A percentile compares a stretch with the other conserved stretches of the same genome.
These are phyloP conservation scores for Entelexis sorbosivorans DNA, from an alignment of 1,139 yeast species.

Conservation along the genomic window DNA sequence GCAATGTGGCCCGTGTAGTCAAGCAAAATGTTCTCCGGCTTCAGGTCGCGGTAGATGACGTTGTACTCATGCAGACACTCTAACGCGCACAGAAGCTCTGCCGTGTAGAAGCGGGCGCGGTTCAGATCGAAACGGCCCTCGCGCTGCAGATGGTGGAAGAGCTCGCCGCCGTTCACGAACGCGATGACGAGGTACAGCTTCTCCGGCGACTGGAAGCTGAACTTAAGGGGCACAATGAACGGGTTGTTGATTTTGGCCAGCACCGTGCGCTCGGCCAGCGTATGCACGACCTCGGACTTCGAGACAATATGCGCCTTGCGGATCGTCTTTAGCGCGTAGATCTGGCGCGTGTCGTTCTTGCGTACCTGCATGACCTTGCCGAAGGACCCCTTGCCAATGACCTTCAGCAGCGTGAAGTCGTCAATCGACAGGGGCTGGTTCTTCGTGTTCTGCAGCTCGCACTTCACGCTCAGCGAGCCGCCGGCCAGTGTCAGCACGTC, in stretches of 20 bases:
- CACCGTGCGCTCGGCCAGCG: conserved; percentile 90
- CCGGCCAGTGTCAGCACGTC: conserved; percentile 30
- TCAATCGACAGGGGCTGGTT: conserved; percentile 70
- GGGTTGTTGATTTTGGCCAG: conserved; percentile 88
- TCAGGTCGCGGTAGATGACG: conserved; percentile 87
- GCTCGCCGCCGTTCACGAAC: conserved; percentile 93
- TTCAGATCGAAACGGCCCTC: conserved; percentile 84
- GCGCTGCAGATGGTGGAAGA: conserved; percentile 85
- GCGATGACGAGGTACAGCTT: conserved; percentile 82
- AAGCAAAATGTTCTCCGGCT: conserved; percentile 85
- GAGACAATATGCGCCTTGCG: conserved; percentile 90
- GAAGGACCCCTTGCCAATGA: conserved; percentile 93
- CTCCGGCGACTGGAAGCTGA: conserved; percentile 92
- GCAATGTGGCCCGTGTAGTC: conserved; percentile 98
- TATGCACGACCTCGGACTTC: conserved; percentile 89
- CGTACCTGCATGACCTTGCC: conserved; percentile 98
- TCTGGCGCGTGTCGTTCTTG: conserved; percentile 85
- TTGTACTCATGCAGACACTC: conserved; percentile 84
- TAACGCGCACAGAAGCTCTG: conserved; percentile 83
- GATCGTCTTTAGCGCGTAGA: conserved; percentile 86
- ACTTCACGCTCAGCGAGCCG: conserved; percentile 45
- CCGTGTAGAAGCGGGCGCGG: conserved; percentile 84
- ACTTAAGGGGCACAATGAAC: conserved; percentile 94
- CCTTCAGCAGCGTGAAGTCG: conserved; percentile 85
- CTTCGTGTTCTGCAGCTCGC: conserved; percentile 49